Evolutionary conservation across 371 early-diverging fungal genomes (phyloP).

Genomic region (Umbelopsis sp.): DNA sequence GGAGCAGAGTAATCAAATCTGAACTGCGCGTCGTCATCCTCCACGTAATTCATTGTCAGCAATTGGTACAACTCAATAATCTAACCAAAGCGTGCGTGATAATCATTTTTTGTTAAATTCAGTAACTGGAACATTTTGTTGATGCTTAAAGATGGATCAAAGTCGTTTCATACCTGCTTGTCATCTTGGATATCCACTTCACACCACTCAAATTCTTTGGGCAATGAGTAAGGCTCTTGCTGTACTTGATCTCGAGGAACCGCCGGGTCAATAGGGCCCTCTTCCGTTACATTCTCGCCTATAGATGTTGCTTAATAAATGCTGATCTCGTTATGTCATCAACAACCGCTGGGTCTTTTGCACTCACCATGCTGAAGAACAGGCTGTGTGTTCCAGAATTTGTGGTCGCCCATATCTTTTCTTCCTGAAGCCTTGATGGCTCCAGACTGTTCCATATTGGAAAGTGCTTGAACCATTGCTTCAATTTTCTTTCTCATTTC

Average conservation of each 20-base stretch:
- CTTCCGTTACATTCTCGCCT: constrained; percentile 68
- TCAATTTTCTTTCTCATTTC: constrained; percentile 38
- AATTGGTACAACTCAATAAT: constrained; percentile 87
- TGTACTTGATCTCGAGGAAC: constrained; percentile 79
- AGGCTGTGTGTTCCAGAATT: constrained; percentile 98
- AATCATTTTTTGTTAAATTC: not conserved
- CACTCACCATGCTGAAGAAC: constrained; percentile 75
- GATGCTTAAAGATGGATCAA: not conserved
- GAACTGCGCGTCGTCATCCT: constrained; percentile 94
- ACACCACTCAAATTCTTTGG: constrained; percentile 90
- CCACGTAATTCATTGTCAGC: constrained; percentile 91
- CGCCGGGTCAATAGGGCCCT: constrained; percentile 86
- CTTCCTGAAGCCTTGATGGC: constrained; percentile 27
- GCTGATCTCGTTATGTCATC: not conserved
- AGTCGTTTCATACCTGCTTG: constrained; percentile 55
- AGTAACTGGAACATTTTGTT: too few relatives aligned
- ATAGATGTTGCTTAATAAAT: constrained; percentile 18
- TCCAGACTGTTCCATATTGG: constrained; percentile 37
- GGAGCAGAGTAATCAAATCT: constrained; percentile 93
- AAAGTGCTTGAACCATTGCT: constrained; percentile 44
- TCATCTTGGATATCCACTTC: constrained; percentile 80
- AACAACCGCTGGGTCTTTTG: not conserved
- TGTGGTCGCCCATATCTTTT: constrained; percentile 69
- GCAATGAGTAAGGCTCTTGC: constrained; percentile 83
- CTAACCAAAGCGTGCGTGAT: constrained; percentile 30